Evolutionary conservation across 169 alveolate species (phyloP).

Genomic region (Eimeria sp.): DNA sequence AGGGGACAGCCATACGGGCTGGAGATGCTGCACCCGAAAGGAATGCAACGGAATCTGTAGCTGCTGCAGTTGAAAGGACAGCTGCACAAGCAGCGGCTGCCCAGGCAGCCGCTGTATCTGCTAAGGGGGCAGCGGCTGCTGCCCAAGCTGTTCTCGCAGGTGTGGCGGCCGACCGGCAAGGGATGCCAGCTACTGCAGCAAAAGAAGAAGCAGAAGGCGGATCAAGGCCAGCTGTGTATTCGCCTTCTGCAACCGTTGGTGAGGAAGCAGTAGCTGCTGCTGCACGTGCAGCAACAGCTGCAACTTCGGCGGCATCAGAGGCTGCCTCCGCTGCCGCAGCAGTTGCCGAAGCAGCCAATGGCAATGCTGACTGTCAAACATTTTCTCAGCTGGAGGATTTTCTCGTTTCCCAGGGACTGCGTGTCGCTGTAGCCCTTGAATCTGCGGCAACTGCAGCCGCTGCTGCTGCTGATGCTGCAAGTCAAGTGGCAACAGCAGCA

Average conservation of each 20-base stretch:
- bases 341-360: constrained; percentile 43
- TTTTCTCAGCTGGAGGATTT: constrained; percentile 27
- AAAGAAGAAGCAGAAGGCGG: background rate
- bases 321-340: constrained; percentile 42
- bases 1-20: background rate
- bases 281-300: constrained; percentile 29
- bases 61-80: constrained; percentile 10
- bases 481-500: constrained; percentile 13
- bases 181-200: background rate
- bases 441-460: constrained; percentile 58
- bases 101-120: constrained; percentile 9
- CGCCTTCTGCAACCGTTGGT: background rate
- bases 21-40: background rate
- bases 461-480: constrained; percentile 66
- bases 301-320: constrained; percentile 43
- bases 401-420: constrained; percentile 33
- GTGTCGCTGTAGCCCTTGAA: constrained; percentile 46
- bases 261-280: constrained; percentile 36
- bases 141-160: background rate
- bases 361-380: background rate
- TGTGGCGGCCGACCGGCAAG: background rate
- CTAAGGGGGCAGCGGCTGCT: constrained; percentile 34
- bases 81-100: constrained; percentile 54
- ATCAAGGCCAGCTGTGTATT: background rate
- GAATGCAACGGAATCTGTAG: background rate